phyloP scores from a whole-genome alignment of 192 early-diverging fungal species.

The Physocladia obscura region DNA sequence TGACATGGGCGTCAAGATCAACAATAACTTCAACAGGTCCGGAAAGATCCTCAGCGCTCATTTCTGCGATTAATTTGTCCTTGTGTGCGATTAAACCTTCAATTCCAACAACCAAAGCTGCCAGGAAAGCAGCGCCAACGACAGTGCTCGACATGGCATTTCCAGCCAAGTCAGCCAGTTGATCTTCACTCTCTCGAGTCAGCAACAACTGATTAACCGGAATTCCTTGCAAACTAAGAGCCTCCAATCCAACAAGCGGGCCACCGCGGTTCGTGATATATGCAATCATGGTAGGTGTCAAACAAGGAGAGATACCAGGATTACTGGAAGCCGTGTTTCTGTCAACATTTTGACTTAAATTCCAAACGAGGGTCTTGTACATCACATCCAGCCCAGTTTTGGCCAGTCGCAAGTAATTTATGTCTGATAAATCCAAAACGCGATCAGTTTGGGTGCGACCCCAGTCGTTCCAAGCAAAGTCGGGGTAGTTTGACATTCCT shows the following conservation, averaged over 20 bases:
- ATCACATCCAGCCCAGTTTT: conserved; percentile 32
- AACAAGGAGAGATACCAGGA: conserved; percentile 39
- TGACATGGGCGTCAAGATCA: neutral
- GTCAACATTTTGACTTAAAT: conserved; percentile 50
- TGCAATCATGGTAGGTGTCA: conserved; percentile 47
- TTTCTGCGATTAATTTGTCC: neutral
- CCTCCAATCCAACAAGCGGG: conserved; percentile 44
- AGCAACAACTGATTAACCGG: conserved; percentile 42
- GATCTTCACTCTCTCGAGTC: conserved; percentile 43
- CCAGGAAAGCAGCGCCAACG: conserved; percentile 41
- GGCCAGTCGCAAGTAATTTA: conserved; percentile 39
- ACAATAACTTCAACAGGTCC: neutral
- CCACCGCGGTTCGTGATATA: conserved; percentile 49
- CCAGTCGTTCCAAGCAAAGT: conserved; percentile 46
- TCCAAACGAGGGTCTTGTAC: conserved; percentile 51
- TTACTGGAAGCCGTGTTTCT: conserved; percentile 24
- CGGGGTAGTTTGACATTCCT: conserved; percentile 33
- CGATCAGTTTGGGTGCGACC: conserved; percentile 41
- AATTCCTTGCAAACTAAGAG: conserved; percentile 45
- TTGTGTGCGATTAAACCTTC: neutral
- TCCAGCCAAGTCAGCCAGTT: conserved; percentile 48
- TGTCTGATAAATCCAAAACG: conserved; percentile 49
- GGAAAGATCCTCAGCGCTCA: neutral
- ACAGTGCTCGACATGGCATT: conserved; percentile 55
- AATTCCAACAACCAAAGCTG: conserved; percentile 33